These are phyloP conservation scores for Gossypium stocksii DNA, from an alignment of 345 rosid species.

Conservation along the genomic window DNA sequence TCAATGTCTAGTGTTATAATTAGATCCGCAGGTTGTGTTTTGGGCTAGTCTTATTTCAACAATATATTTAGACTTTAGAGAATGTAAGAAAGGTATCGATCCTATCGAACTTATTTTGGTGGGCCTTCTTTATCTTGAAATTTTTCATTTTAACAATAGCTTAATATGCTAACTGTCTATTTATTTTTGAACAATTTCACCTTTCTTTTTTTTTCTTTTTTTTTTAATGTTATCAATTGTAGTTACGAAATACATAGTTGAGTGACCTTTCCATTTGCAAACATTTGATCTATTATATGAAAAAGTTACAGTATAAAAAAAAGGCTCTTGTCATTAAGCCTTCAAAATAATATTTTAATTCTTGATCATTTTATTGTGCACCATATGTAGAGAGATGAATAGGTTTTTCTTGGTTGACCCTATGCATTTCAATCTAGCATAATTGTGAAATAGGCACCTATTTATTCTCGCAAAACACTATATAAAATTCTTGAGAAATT, in stretches of 20 bases:
- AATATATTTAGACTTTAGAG: neutral
- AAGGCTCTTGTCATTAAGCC: neutral
- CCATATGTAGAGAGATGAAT: neutral
- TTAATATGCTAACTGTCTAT: constrained; percentile 3
- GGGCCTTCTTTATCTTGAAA: neutral
- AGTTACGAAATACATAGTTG: neutral
- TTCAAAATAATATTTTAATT: neutral
- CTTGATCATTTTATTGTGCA: neutral
- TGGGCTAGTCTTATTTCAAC: neutral
- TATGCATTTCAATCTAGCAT: constrained; percentile 3
- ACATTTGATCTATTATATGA: neutral
- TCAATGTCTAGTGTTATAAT: neutral
- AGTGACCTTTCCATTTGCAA: neutral
- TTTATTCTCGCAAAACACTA: neutral
- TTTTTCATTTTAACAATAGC: neutral
- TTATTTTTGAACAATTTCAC: neutral
- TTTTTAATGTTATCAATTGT: neutral
- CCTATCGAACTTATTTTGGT: neutral
- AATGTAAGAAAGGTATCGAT: neutral
- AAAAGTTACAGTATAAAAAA: neutral
- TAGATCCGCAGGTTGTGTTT: neutral
- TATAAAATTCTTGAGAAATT: neutral
- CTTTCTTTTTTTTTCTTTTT: neutral
- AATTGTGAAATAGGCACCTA: neutral
- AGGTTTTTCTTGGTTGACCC: neutral